Base-by-base conservation (phyloP, 768 basidiomycete genomes). In the Lentinula aciculospora region DNA sequence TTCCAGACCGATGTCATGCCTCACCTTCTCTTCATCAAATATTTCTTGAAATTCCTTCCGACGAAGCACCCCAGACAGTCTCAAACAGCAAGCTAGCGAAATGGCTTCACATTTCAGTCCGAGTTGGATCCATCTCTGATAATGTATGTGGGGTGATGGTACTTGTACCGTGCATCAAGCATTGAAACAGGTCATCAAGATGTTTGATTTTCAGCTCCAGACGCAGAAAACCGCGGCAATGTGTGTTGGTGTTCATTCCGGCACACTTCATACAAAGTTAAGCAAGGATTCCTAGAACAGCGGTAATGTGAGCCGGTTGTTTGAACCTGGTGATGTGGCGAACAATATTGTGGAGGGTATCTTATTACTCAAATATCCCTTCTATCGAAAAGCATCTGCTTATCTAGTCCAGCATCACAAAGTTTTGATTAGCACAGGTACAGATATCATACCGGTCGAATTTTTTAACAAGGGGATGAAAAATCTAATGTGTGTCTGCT, bases 91-190 rank as follows among this genome's bases (percentile, higher is more conserved):
- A 60, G 7, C 76, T 74, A 3, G 67, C 81, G 23, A 83, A 81
- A 63, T 84, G 82, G 83, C 78, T 81, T 23, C 83, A 86, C 65
- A 68, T 84, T 57, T 78, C 81, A 10, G 83, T 82, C 17, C 80
- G 81, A 37, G 78, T 84, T 8, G 83, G 83, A 29, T 83, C 81
- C 37, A 76, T 84, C 55, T 72, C 75, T 21, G 83, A 86, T 63
- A 86, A 85, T 64, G 69, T 67, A 25, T 73, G 72, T 21, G 83
- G 83, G 17, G 84, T n/a, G 82, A 36, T 84, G 83, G 83, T 84
- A 79, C 64, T 83, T 81, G 31, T 84, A 84, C 66, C 79, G 82
- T 27, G 72, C 81, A 19, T 83, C 82, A 49, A 0, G 82, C 83
- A 48, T 76, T 86, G 48, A 84, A 86, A 61, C 83, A 85, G 62